These are phyloP conservation scores for Ogataea ganodermae DNA, from an alignment of 805 yeast genomes.

Conservation along the genomic window DNA sequence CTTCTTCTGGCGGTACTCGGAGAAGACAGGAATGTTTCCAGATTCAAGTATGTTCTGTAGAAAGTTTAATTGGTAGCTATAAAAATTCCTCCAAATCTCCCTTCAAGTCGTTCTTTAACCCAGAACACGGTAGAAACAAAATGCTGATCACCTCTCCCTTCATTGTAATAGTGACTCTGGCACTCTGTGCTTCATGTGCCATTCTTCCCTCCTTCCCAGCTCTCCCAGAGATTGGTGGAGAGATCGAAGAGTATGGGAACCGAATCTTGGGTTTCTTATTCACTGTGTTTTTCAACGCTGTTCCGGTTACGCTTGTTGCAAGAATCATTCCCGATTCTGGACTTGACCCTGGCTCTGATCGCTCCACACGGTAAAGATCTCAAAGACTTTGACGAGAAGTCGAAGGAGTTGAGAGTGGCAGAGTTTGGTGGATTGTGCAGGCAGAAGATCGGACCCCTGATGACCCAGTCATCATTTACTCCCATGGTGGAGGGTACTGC, in stretches of 20 bases:
- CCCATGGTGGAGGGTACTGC: conserved; percentile 15
- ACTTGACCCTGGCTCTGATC: background rate
- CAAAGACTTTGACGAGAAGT: conserved; percentile 7
- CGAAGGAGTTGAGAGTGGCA: conserved; percentile 31
- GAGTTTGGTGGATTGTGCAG: conserved; percentile 12
- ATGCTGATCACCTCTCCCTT: no score
- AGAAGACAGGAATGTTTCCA: no score
- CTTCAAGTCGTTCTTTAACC: no score
- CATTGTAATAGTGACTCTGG: no score
- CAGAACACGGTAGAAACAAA: no score
- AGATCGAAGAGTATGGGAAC: background rate
- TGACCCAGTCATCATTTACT: conserved; percentile 15
- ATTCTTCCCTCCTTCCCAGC: background rate
- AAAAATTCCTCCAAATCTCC: no score
- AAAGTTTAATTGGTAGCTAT: no score
- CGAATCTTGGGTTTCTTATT: background rate
- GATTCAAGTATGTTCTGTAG: no score
- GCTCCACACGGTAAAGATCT: background rate
- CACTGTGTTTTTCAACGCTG: background rate
- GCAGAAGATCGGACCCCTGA: conserved; percentile 10
- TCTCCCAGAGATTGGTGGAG: conserved; percentile 1
- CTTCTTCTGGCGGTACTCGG: no score
- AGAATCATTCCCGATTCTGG: background rate
- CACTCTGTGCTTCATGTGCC: background rate
- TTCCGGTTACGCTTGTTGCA: conserved; percentile 1